These are phyloP conservation scores for Omphalotus guepiniiformis DNA, from an alignment of 768 basidiomycete species.

Conservation along the genomic window DNA sequence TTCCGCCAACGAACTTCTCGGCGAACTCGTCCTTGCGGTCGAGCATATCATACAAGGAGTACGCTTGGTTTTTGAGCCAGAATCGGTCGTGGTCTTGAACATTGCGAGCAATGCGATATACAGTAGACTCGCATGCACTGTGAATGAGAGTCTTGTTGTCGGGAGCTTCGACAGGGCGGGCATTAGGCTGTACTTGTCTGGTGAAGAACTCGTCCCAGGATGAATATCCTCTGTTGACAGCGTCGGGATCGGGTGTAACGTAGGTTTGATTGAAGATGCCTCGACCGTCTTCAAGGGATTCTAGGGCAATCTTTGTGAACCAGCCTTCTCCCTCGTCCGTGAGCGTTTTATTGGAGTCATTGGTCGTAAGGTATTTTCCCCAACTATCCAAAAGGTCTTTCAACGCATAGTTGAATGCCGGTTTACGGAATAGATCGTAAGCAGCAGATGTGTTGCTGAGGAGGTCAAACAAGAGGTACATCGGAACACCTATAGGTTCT, in stretches of 20 bases:
- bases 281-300: slow-evolving; percentile 4
- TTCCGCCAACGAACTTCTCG: slow-evolving; percentile 36
- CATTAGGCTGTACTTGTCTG: slow-evolving; percentile 26
- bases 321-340: slow-evolving; percentile 2
- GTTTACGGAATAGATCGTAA: slow-evolving; percentile 1
- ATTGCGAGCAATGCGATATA: slow-evolving; percentile 29
- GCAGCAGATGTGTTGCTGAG: slow-evolving; percentile 1
- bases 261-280: slow-evolving; percentile 16
- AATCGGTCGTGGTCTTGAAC: slow-evolving; percentile 36
- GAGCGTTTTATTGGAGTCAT: slow-evolving; percentile 1
- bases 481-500: slow-evolving; percentile 5
- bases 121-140: slow-evolving; percentile 41
- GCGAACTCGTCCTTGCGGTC: slow-evolving; percentile 25
- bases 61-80: slow-evolving; percentile 48
- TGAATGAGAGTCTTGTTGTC: slow-evolving; percentile 26
- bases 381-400: slow-evolving; percentile 1
- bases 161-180: slow-evolving; percentile 29
- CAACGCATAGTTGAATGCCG: neutral
- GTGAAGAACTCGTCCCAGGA: slow-evolving; percentile 45
- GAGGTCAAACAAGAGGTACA: slow-evolving; percentile 7
- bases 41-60: slow-evolving; percentile 46
- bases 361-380: neutral
- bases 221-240: slow-evolving; percentile 30
- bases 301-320: neutral
- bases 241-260: slow-evolving; percentile 23